Percentiles rank a stretch among this genome's conserved stretches.
Conservation (phyloP, 495 filamentous ascomycete genomes). For the Parathielavia hyrcaniae region DNA sequence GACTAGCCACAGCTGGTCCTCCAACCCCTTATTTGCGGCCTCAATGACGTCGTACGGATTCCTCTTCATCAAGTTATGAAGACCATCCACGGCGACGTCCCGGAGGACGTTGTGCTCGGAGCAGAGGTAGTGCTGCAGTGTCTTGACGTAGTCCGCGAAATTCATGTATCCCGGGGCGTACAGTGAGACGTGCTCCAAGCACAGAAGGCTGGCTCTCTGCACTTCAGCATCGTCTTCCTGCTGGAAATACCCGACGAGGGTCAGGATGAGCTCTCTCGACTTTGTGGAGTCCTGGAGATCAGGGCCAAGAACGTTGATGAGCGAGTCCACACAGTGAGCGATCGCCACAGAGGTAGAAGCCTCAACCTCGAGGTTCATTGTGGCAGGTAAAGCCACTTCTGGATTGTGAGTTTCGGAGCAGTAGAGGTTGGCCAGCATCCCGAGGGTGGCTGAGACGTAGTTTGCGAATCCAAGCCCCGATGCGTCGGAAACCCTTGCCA, state of each 20-base stretch:
- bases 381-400: slow-evolving; percentile 67
- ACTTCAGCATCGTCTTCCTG: slow-evolving; percentile 68
- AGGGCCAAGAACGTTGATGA: slow-evolving; percentile 92
- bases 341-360: slow-evolving; percentile 74
- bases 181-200: slow-evolving; percentile 83
- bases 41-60: slow-evolving; percentile 72
- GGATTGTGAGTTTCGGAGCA: slow-evolving; percentile 84
- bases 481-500: slow-evolving; percentile 84
- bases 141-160: slow-evolving; percentile 73
- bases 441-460: slow-evolving; percentile 82
- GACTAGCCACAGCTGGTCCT: slow-evolving; percentile 86
- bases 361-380: slow-evolving; percentile 83
- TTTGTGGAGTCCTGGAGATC: slow-evolving; percentile 93
- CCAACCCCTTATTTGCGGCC: slow-evolving; percentile 66
- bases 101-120: slow-evolving; percentile 60
- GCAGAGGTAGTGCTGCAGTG: slow-evolving; percentile 68
- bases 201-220: slow-evolving; percentile 69
- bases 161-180: slow-evolving; percentile 86
- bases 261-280: slow-evolving; percentile 82
- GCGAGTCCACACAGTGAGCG: slow-evolving; percentile 81
- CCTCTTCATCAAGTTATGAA: slow-evolving; percentile 92
- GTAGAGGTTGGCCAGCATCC: slow-evolving; percentile 89
- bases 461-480: slow-evolving; percentile 86
- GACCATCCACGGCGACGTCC: slow-evolving; percentile 75
- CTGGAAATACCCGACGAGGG: slow-evolving; percentile 75